Conservation (phyloP, 768 basidiomycete genomes). For the Pholiota conissans region DNA sequence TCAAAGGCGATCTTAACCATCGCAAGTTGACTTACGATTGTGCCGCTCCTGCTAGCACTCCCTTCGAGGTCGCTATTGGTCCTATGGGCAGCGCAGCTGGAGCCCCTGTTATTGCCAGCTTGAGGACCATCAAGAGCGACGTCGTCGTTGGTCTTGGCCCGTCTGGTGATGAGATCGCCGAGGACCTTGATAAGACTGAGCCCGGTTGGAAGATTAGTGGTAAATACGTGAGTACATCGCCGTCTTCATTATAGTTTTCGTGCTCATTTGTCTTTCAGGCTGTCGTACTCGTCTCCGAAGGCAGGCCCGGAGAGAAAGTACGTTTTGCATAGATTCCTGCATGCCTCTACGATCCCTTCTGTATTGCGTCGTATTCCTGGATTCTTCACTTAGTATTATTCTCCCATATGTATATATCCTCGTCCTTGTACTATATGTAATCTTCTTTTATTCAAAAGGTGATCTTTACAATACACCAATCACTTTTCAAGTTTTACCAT, state of each 20-base stretch:
- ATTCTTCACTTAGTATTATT: neutral
- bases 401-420: neutral
- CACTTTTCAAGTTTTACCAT: neutral
- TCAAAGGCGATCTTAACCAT: slow-evolving; percentile 95
- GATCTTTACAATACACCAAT: neutral
- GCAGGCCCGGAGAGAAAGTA: slow-evolving; percentile 87
- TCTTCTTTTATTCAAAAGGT: neutral
- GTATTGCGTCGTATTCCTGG: neutral
- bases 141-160: slow-evolving; percentile 86
- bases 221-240: slow-evolving; percentile 77
- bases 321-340: slow-evolving; percentile 49
- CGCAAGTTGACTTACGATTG: slow-evolving; percentile 89
- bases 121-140: slow-evolving; percentile 94
- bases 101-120: slow-evolving; percentile 81
- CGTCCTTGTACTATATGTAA: neutral
- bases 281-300: slow-evolving; percentile 83
- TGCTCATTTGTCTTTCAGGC: slow-evolving; percentile 48
- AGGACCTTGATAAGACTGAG: slow-evolving; percentile 80
- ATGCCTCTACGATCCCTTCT: neutral
- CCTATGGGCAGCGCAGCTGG: slow-evolving; percentile 89
- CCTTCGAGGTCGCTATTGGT: slow-evolving; percentile 89
- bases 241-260: neutral
- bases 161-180: slow-evolving; percentile 68
- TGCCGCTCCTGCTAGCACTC: slow-evolving; percentile 81
- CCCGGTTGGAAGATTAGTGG: slow-evolving; percentile 97